Evolutionary conservation across 805 yeast genomes (phyloP).

Genomic region (Yarrowia hollandica): DNA sequence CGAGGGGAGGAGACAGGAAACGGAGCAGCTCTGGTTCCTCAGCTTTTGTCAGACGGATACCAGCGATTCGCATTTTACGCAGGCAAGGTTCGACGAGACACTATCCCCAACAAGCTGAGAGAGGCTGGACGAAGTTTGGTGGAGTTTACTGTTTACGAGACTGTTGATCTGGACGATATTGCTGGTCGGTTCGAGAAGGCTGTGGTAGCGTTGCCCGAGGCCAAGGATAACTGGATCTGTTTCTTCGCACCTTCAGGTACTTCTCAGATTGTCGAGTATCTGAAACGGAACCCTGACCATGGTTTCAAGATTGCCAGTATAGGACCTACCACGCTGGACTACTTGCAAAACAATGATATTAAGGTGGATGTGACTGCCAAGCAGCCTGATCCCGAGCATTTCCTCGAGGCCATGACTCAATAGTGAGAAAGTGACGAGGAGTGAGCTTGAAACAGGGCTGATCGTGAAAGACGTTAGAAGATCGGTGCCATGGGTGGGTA

Average conservation of each 20-base stretch:
- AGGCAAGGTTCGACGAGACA: conserved; percentile 81
- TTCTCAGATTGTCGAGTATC: conserved; percentile 53
- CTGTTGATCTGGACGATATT: conserved; percentile 54
- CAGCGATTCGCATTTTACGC: conserved; percentile 62
- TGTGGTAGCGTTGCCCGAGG: neutral
- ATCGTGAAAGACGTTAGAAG: too few relatives aligned
- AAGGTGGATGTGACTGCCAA: conserved; percentile 62
- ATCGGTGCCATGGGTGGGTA: too few relatives aligned
- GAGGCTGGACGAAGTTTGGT: conserved; percentile 47
- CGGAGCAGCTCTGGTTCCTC: conserved; percentile 63
- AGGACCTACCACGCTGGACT: conserved; percentile 85
- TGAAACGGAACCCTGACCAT: conserved; percentile 37
- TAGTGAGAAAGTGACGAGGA: too few relatives aligned
- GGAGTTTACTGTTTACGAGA: conserved; percentile 70
- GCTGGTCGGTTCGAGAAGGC: conserved; percentile 39
- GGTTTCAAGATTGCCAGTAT: conserved; percentile 67
- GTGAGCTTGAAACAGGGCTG: neutral
- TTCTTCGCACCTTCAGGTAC: conserved; percentile 94
- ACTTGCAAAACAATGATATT: conserved; percentile 53
- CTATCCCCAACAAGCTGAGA: conserved; percentile 63
- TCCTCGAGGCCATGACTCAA: conserved; percentile 46
- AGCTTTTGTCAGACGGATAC: conserved; percentile 31
- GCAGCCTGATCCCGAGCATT: conserved; percentile 68
- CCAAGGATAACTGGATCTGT: conserved; percentile 59
- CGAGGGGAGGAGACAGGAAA: conserved; percentile 84